Evolutionary conservation across 2,329 filamentous ascomycete species (phyloP), one percentile per base, ranked within the genome.

Genomic region (Lasiodiplodia sp.): DNA sequence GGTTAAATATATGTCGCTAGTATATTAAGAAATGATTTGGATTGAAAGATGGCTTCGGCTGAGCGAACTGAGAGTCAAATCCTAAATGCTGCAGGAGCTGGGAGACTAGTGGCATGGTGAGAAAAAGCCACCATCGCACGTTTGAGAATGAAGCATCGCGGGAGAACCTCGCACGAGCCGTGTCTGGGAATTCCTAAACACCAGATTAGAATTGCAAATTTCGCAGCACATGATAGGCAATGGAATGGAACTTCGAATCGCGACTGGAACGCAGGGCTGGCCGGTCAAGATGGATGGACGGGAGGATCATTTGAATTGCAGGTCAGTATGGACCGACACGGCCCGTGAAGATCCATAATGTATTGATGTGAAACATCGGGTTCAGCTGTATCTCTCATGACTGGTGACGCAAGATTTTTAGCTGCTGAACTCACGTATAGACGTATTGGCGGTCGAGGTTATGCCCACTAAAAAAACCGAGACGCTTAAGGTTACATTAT

Each of bases 171-270:
- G 38, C 38, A 49, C 57, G 28, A 34, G 38, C 57, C 37, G 28
- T 62, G 11, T 38, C 57, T 62, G 38, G 40, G 56, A 37, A 44
- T 44, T 44, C 56, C 44, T 18, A 21, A 21, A 44, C 5, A 34
- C 34, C 57, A 62, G 49, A 62, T 49, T 23, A 37, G 16, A 21
- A 16, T 11, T 12, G 8, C 16, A 11, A 16, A 62, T 47, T 62
- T 2, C 49, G 40, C 40, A 18, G n/a, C 18, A 23, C 38, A 49
- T 49, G 34, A 49, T 49, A 31, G 40, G 57, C 40, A 31, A 25
- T n/a, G 57, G 57, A 62, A 62, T 62, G 57, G 40, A 47, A 37
- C 37, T 23, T 21, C 12, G 25, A 31, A 56, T 23, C 18, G 37
- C 18, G 18, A 25, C 56, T 25, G 56, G 56, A 60, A 60, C 44